Conservation (phyloP, 805 yeast genomes). For the Isabelozyma rhagii region DNA sequence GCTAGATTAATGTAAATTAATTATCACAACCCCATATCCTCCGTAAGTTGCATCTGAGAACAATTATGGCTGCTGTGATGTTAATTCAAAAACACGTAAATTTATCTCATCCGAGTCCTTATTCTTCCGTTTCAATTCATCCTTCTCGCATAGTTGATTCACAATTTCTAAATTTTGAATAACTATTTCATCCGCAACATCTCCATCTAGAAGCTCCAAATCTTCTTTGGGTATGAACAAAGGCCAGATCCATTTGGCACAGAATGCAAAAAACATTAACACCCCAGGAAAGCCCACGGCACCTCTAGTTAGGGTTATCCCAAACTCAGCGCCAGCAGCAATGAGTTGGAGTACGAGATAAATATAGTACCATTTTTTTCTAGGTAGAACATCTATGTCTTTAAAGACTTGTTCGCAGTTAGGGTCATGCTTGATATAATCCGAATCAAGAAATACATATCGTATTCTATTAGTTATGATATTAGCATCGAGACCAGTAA, state of each 20-base stretch:
- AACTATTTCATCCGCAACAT: slow-evolving; percentile 56
- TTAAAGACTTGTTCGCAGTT: slow-evolving; percentile 33
- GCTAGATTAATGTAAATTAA: too few species aligned
- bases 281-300: slow-evolving; percentile 96
- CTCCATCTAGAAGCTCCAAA: slow-evolving; percentile 61
- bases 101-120: neutral
- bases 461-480: slow-evolving; percentile 60
- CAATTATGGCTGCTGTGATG: too few species aligned
- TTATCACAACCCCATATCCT: too few species aligned
- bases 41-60: too few species aligned
- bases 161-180: slow-evolving; percentile 40
- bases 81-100: neutral
- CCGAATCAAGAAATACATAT: slow-evolving; percentile 58
- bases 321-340: slow-evolving; percentile 79
- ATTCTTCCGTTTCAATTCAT: slow-evolving; percentile 1
- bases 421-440: slow-evolving; percentile 32
- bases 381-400: slow-evolving; percentile 24
- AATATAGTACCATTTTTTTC: slow-evolving; percentile 47
- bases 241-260: slow-evolving; percentile 61
- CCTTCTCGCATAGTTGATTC: neutral
- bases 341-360: slow-evolving; percentile 58
- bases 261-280: slow-evolving; percentile 62
- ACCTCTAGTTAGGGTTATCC: slow-evolving; percentile 79
- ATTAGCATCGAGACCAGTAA: slow-evolving; percentile 69
- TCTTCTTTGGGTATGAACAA: slow-evolving; percentile 59